These are phyloP conservation scores for Penicillium sp. DNA, from an alignment of 2,329 filamentous ascomycete species.

Conservation along the genomic window DNA sequence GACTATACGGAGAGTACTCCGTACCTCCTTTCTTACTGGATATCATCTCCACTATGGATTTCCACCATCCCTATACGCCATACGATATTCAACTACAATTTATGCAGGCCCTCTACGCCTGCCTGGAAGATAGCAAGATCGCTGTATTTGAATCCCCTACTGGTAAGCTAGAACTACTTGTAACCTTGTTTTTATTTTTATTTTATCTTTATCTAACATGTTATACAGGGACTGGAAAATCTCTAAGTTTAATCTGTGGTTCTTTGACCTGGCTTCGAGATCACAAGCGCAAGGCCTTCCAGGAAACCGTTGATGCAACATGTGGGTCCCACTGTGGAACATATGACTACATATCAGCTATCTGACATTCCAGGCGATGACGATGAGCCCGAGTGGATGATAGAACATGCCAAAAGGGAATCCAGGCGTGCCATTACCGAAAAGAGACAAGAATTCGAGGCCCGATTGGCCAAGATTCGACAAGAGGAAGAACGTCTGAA, in stretches of 20 bases:
- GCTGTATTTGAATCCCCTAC: constrained; percentile 94
- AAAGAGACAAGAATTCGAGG: constrained; percentile 71
- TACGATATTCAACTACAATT: constrained; percentile 87
- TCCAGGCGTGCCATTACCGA: constrained; percentile 66
- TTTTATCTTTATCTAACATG: constrained; percentile 13
- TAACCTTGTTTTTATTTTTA: not conserved
- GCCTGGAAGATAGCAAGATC: constrained; percentile 75
- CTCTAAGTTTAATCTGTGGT: constrained; percentile 84
- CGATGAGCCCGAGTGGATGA: constrained; percentile 80
- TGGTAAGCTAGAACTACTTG: constrained; percentile 51
- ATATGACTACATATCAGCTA: not conserved
- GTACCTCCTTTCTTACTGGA: not conserved
- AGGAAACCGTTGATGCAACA: constrained; percentile 54
- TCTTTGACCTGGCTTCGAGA: constrained; percentile 88
- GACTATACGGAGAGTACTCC: not conserved
- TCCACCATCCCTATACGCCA: constrained; percentile 83
- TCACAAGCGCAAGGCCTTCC: constrained; percentile 64
- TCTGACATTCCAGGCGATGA: constrained; percentile 50
- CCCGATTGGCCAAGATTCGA: constrained; percentile 64
- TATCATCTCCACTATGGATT: constrained; percentile 51
- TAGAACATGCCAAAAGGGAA: constrained; percentile 70
- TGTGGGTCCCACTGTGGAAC: constrained; percentile 30
- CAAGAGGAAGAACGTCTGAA: constrained; percentile 61
- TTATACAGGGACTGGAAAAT: constrained; percentile 66
- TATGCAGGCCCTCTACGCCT: constrained; percentile 78